Base-by-base conservation (phyloP, 2,329 filamentous ascomycete species). In the Diaporthe batatas region DNA sequence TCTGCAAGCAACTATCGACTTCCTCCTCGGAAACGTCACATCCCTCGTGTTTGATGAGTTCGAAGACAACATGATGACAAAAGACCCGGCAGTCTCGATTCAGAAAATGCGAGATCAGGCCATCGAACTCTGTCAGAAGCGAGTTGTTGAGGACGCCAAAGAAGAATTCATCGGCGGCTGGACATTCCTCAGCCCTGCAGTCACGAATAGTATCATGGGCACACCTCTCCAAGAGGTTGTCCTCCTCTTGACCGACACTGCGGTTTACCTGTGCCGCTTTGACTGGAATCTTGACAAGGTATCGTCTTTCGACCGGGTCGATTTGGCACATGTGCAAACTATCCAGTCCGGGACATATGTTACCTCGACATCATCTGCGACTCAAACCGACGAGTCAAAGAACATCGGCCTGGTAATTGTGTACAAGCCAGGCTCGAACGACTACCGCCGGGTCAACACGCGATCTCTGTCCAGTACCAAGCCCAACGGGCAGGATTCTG, bases 201-300 rank as follows among this genome's bases (percentile, higher is more conserved):
- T 89, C 25, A 89, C 92, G 1, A 92, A 96, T 78, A 92, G 91
- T 0, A 83, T 94, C 75, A 89, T 86, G 68, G 89, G 92, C 3
- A 86, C 92, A 49, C 93, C 94, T 0, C 93, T 98, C 76, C 94
- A 97, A 78, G 96, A 99, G 79, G 92, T 93, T 0, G 93, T 99
- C 1, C 86, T 99, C 0, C 86, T 99, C 0, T 85, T 99, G 42
- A 98, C 96, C 0, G 92, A 97, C 76, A 87, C 88, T 0, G 96
- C 95, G 0, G 81, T 98, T 3, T 98, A 98, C 80, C 91, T 94
- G 74, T 98, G 95, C 81, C 91, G 94, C 18, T 95, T 98, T 77
- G 95, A 98, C 82, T 98, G 96, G 95, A 93, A 93, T 75, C 92
- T 95, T 10, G 96, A 98, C 83, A 98, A 98, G 80, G 94, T 99